A percentile compares a stretch with the other conserved stretches of the same genome.
phyloP scores from a whole-genome alignment of 495 filamentous ascomycete species.

The Daldinia vernicosa region DNA sequence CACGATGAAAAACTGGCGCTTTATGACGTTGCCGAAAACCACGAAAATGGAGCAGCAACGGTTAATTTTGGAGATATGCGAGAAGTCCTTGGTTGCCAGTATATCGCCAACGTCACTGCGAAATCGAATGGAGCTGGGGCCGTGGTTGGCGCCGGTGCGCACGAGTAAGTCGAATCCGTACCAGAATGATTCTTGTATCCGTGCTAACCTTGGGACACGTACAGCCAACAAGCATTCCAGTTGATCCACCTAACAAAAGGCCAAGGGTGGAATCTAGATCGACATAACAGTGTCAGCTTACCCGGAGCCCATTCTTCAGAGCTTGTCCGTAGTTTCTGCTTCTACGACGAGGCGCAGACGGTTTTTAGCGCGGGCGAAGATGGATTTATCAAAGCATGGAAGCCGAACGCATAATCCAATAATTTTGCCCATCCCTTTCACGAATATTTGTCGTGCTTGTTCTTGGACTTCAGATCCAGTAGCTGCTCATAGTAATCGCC shows the following conservation, averaged over 20 bases:
- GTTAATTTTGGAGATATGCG: conserved; percentile 80
- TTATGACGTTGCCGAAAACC: conserved; percentile 70
- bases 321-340: conserved; percentile 79
- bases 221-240: conserved; percentile 71
- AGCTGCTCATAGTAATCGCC: conserved; percentile 91
- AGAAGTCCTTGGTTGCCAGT: conserved; percentile 76
- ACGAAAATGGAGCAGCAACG: conserved; percentile 64
- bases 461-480: conserved; percentile 89
- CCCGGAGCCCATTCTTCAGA: conserved; percentile 84
- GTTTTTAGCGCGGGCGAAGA: conserved; percentile 85
- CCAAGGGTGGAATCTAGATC: conserved; percentile 68
- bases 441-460: conserved; percentile 92
- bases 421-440: conserved; percentile 28
- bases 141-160: conserved; percentile 68
- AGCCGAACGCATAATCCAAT: conserved; percentile 43
- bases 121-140: conserved; percentile 63
- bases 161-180: conserved; percentile 56
- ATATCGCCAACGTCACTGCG: conserved; percentile 75
- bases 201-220: conserved; percentile 30
- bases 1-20: conserved; percentile 84
- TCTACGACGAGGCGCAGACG: conserved; percentile 73
- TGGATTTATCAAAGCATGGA: conserved; percentile 74
- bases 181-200: conserved; percentile 2
- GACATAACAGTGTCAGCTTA: conserved; percentile 68
- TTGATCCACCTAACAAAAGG: conserved; percentile 69